These are phyloP conservation scores for Trametes maxima DNA, from an alignment of 768 basidiomycete genomes.

Conservation along the genomic window DNA sequence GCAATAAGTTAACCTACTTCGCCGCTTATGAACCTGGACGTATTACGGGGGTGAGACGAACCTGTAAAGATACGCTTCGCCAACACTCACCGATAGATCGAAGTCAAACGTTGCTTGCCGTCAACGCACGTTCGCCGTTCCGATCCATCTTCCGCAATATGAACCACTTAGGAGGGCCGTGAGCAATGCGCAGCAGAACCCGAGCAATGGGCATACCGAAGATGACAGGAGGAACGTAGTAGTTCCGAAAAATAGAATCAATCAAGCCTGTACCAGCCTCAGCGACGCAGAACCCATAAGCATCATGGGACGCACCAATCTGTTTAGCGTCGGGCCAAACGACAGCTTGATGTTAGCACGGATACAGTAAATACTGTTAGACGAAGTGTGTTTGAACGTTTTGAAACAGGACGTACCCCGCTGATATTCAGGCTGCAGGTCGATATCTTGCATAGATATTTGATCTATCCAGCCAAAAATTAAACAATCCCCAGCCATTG, in stretches of 20 bases:
- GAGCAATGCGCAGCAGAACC: neutral
- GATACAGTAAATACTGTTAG: neutral
- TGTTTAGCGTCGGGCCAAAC: slow-evolving; percentile 83
- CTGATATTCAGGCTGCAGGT: slow-evolving; percentile 79
- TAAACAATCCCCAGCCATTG: neutral
- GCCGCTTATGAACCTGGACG: slow-evolving; percentile 65
- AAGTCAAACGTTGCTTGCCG: slow-evolving; percentile 81
- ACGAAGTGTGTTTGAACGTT: neutral
- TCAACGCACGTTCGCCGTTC: slow-evolving; percentile 74
- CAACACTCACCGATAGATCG: slow-evolving; percentile 59
- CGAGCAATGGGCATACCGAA: slow-evolving; percentile 50
- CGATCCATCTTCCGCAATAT: slow-evolving; percentile 58
- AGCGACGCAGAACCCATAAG: neutral
- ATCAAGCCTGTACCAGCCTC: slow-evolving; percentile 49
- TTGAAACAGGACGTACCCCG: slow-evolving; percentile 47
- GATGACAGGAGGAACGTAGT: slow-evolving; percentile 79
- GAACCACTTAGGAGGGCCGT: slow-evolving; percentile 42
- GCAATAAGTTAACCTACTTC: slow-evolving; percentile 46
- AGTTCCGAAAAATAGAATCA: slow-evolving; percentile 75
- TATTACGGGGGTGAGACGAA: neutral
- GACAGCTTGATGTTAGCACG: slow-evolving; percentile 48
- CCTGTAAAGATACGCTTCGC: neutral
- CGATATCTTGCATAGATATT: slow-evolving; percentile 61
- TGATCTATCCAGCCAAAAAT: slow-evolving; percentile 49
- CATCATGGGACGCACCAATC: slow-evolving; percentile 37